Conservation (phyloP, 176 grass and related monocot genomes). For the Juncus effusus region DNA sequence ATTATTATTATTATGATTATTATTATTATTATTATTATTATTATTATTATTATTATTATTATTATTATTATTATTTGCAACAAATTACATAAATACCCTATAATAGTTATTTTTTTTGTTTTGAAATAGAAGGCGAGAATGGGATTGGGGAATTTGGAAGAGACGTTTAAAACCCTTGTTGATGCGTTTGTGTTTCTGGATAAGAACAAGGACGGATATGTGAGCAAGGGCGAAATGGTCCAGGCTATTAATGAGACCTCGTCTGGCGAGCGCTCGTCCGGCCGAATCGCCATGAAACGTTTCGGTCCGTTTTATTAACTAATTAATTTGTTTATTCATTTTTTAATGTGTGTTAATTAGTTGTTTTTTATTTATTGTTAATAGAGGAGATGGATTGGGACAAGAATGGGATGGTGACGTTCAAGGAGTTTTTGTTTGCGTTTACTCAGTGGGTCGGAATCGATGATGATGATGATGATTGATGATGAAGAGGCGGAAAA, state of each 20-base stretch:
- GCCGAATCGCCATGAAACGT: conserved; percentile 90
- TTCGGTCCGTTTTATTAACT: conserved; percentile 61
- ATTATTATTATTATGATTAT: not conserved
- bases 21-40: no score
- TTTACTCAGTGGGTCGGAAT: conserved; percentile 96
- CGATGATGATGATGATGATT: conserved; percentile 61
- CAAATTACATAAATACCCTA: conserved; percentile 6
- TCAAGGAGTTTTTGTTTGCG: conserved; percentile 92
- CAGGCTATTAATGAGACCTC: conserved; percentile 92
- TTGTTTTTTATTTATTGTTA: not conserved
- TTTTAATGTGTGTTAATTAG: conserved; percentile 1
- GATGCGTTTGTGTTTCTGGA: conserved; percentile 97
- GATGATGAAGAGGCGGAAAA: conserved; percentile 35
- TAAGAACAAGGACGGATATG: conserved; percentile 92
- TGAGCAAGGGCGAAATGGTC: conserved; percentile 92
- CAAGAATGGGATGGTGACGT: conserved; percentile 89
- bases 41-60: no score
- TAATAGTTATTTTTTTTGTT: conserved; percentile 32
- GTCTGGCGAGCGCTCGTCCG: conserved; percentile 83
- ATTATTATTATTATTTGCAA: not conserved
- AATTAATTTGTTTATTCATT: conserved; percentile 13
- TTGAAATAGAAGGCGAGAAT: conserved; percentile 55
- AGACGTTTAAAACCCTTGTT: conserved; percentile 79
- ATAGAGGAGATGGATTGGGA: conserved; percentile 99
- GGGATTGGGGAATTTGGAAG: conserved; percentile 69